Percentiles rank a stretch among this genome's conserved stretches.
These are phyloP conservation scores for Bidens hawaiensis DNA, from an alignment of 140 eudicot species.

Conservation along the genomic window DNA sequence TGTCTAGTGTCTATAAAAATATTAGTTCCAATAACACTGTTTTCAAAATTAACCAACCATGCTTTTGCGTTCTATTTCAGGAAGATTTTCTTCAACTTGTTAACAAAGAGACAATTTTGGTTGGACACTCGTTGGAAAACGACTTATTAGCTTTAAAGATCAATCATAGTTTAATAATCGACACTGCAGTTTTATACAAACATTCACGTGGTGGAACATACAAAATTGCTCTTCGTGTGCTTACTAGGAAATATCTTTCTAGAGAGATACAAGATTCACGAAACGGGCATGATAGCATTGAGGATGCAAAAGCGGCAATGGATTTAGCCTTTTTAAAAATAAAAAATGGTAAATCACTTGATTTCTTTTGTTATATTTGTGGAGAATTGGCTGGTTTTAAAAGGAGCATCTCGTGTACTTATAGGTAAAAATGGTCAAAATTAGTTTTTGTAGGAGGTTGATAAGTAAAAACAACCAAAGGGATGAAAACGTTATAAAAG, in stretches of 20 bases:
- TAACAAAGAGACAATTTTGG: conserved; percentile 72
- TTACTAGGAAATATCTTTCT: conserved; percentile 60
- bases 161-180: conserved; percentile 72
- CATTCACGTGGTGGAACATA: conserved; percentile 83
- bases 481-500: no score
- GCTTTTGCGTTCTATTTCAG: conserved; percentile 48
- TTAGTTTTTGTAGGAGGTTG: no score
- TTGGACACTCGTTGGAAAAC: conserved; percentile 96
- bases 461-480: no score
- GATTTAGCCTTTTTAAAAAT: conserved; percentile 77
- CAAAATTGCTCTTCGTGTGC: conserved; percentile 88
- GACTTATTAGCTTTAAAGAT: conserved; percentile 84
- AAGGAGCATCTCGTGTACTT: no score
- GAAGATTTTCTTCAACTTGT: conserved; percentile 70
- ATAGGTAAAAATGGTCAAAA: no score
- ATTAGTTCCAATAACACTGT: neutral
- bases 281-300: conserved; percentile 87
- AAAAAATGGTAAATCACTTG: conserved; percentile 49
- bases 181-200: conserved; percentile 80
- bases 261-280: conserved; percentile 86
- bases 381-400: no score
- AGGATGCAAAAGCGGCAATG: conserved; percentile 95
- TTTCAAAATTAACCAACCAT: conserved; percentile 4
- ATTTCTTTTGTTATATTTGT: no score
- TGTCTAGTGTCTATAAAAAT: neutral